A percentile compares a stretch with the other conserved stretches of the same genome.
Evolutionary conservation across 129 eudicot genomes (phyloP).

Genomic region (Flaveria robusta): DNA sequence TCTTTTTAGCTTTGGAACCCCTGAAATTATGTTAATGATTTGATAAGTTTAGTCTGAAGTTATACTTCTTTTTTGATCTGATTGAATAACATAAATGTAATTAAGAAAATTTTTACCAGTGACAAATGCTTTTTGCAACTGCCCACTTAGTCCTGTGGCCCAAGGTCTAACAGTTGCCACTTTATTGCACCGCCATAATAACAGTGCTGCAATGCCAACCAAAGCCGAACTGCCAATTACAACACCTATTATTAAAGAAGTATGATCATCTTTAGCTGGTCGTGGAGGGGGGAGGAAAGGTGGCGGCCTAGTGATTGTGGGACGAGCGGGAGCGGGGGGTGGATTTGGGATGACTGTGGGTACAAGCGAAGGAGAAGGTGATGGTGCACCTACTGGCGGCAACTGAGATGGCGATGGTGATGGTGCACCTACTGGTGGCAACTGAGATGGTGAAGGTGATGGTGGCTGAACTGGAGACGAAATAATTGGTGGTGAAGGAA

Average conservation of each 20-base stretch:
- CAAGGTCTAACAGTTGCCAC: constrained; percentile 73
- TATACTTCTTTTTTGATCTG: neutral
- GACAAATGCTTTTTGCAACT: constrained; percentile 83
- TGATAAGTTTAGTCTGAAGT: constrained; percentile 1
- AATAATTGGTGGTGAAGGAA: neutral
- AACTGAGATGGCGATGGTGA: constrained; percentile 22
- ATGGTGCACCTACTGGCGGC: constrained; percentile 11
- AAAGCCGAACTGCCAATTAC: constrained; percentile 51
- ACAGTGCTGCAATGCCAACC: constrained; percentile 39
- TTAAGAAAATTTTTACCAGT: constrained; percentile 50
- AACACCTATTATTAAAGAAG: constrained; percentile 31
- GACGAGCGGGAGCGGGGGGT: constrained; percentile 11
- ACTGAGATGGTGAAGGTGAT: neutral
- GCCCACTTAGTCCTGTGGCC: constrained; percentile 93
- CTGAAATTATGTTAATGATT: constrained; percentile 44
- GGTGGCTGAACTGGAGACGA: neutral
- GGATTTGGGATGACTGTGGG: constrained; percentile 28
- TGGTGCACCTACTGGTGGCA: constrained; percentile 7
- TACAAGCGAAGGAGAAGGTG: constrained; percentile 42
- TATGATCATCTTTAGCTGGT: neutral
- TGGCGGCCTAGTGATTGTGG: constrained; percentile 18
- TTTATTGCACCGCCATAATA: constrained; percentile 48
- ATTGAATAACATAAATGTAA: neutral
- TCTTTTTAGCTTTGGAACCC: constrained; percentile 83
- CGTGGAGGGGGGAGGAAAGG: constrained; percentile 28